Base-by-base conservation (phyloP, 441 rosid species). In the Gossypium gossypioides region DNA sequence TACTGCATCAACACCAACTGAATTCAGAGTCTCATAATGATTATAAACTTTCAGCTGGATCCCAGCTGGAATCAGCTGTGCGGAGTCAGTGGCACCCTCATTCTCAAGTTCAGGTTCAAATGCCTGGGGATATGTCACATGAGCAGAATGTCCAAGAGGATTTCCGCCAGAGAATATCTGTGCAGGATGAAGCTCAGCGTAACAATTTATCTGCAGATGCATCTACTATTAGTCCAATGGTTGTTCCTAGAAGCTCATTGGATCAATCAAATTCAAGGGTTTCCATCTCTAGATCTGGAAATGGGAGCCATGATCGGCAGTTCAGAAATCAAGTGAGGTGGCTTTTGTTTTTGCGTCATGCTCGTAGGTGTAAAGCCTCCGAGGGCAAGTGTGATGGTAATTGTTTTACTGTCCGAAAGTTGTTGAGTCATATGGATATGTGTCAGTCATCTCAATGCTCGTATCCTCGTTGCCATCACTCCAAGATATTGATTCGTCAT, bases 301-400 rank as follows among this genome's bases (percentile, higher is more conserved):
- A 80, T 61, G 82, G 90, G 51, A 85, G 81, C 79, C 89, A 79
- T 71, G 95, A 93, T 60, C 81, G 86, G 66, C 91, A 89, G 77
- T 90, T 86, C 74, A 84, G 80, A 79, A 87, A 91, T 76, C 99
- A 96, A 77, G 87, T 81, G 78, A 90, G 80, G 74, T 96, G 99
- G 98, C 91, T 96, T 75, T 78, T 96, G 84, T 87, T 93, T 79
- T 74, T 96, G 82, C 85, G 91, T 67, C 99, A 96, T 86, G 96
- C 99, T 60, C 93, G 96, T 29, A 72, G 84, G 72, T 96, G 99
- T 83, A 71, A 87, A 77, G 91, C 95, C 25, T 96, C 97, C 16
- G 94, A 90, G 80, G 99, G 98, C 73, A 88, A 86, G 81, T 96
- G 99, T 83, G 97, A 87, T 8, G 74, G 51, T 55, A 76, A 87